phyloP scores from a whole-genome alignment of 2,329 filamentous ascomycete species.

The Coniochaeta pulveracea region DNA sequence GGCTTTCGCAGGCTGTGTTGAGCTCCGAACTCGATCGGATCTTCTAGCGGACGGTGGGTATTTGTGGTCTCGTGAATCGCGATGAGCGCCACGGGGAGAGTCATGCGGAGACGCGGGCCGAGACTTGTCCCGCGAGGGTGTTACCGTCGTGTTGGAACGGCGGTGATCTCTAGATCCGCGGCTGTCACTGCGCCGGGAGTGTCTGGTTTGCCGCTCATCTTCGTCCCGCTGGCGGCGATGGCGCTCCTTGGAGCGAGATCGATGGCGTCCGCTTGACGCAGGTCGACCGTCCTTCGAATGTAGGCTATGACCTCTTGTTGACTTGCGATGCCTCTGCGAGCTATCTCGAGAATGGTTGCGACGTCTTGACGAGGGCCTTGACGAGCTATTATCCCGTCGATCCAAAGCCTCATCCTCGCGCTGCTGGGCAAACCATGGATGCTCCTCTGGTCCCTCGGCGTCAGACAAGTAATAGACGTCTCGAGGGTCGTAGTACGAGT shows the following conservation, averaged over 20 bases:
- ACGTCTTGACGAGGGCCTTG: no score
- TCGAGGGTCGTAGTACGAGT: conserved; percentile 8
- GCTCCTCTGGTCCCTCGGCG: conserved; percentile 4
- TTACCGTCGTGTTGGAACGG: conserved; percentile 1
- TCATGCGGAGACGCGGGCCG: no score
- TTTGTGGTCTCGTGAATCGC: no score
- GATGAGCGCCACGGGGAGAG: no score
- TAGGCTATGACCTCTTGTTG: no score
- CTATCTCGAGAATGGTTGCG: no score
- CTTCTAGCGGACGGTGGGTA: conserved; percentile 2
- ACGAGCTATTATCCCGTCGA: no score
- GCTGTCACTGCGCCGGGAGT: neutral
- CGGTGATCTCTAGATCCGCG: neutral
- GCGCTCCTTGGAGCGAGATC: neutral
- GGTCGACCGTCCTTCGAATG: no score
- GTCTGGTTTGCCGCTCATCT: neutral
- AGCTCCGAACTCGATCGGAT: neutral
- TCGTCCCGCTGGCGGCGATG: neutral
- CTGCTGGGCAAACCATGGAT: conserved; percentile 1
- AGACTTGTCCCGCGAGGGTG: neutral
- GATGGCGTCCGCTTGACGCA: no score
- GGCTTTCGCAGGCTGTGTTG: neutral
- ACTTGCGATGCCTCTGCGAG: no score
- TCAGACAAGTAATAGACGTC: conserved; percentile 8
- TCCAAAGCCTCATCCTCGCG: no score